These are phyloP conservation scores for Capsicum pubescens DNA, from an alignment of 257 asterid species.

Conservation along the genomic window DNA sequence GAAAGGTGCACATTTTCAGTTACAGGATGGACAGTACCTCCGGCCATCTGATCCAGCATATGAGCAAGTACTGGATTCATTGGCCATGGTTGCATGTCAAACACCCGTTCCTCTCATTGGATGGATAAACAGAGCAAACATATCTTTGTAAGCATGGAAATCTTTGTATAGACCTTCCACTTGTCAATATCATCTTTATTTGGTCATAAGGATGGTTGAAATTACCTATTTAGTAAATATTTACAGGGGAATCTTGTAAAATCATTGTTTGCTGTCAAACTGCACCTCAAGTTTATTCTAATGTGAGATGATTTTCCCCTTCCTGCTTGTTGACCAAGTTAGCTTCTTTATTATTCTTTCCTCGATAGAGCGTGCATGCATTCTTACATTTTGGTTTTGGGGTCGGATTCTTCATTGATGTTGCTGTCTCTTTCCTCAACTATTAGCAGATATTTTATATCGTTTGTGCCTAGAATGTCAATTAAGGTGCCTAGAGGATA, in stretches of 20 bases:
- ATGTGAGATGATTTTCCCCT: background rate
- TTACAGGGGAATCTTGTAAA: background rate
- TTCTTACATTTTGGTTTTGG: conserved; percentile 1
- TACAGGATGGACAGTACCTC: conserved; percentile 12
- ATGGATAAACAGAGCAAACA: conserved; percentile 99
- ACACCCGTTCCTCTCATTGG: conserved; percentile 50
- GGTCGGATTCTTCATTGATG: background rate
- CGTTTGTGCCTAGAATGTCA: background rate
- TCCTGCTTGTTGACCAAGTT: conserved; percentile 15
- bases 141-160: conserved; percentile 67
- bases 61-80: too few species aligned
- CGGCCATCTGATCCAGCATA: too few species aligned
- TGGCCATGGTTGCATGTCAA: too few species aligned
- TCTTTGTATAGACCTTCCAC: conserved; percentile 28
- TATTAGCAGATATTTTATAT: conserved; percentile 10
- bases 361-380: conserved; percentile 5
- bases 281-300: conserved; percentile 22
- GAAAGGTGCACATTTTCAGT: conserved; percentile 63
- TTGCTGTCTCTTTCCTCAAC: background rate
- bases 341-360: conserved; percentile 20
- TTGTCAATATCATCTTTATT: background rate
- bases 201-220: conserved; percentile 9
- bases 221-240: background rate
- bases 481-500: background rate
- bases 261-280: background rate